A percentile compares a stretch with the other conserved stretches of the same genome.
phyloP scores from a whole-genome alignment of 176 grass and related monocot species.

The Areca catechu region DNA sequence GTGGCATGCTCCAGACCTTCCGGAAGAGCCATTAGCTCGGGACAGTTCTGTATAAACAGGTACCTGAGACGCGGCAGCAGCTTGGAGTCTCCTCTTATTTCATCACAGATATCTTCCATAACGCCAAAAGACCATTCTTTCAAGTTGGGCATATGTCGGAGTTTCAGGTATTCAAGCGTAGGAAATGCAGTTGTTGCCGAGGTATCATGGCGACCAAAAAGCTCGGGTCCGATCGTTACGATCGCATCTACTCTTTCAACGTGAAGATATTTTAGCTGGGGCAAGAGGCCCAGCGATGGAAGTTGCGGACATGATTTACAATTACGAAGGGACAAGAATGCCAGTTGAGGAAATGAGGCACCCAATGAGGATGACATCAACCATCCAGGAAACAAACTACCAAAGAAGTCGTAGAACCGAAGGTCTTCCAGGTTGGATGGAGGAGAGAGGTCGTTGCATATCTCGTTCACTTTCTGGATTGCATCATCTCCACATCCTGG shows the following conservation, averaged over 20 bases:
- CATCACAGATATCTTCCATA: neutral
- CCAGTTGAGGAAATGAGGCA: conserved; percentile 10
- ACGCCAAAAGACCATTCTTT: conserved; percentile 20
- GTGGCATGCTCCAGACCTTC: conserved; percentile 14
- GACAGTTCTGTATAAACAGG: neutral
- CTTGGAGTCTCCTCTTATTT: neutral
- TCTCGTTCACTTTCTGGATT: neutral
- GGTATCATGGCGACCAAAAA: conserved; percentile 6
- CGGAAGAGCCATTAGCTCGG: conserved; percentile 26
- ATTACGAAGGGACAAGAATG: conserved; percentile 2
- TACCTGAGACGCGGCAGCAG: neutral
- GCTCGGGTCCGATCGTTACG: conserved; percentile 18
- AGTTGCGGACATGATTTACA: conserved; percentile 13
- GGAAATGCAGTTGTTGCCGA: conserved; percentile 2
- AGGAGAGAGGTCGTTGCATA: conserved; percentile 15
- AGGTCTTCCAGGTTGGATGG: conserved; percentile 15
- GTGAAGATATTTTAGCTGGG: conserved; percentile 6
- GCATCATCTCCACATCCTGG: conserved; percentile 1
- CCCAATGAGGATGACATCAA: neutral
- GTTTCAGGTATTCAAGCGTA: conserved; percentile 5
- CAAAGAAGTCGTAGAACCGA: neutral
- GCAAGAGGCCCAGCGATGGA: conserved; percentile 23
- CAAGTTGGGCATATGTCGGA: conserved; percentile 19
- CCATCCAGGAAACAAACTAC: conserved; percentile 1
- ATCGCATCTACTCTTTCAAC: neutral